Evolutionary conservation across 441 rosid genomes (phyloP).

Genomic region (Francoa sonchifolia): DNA sequence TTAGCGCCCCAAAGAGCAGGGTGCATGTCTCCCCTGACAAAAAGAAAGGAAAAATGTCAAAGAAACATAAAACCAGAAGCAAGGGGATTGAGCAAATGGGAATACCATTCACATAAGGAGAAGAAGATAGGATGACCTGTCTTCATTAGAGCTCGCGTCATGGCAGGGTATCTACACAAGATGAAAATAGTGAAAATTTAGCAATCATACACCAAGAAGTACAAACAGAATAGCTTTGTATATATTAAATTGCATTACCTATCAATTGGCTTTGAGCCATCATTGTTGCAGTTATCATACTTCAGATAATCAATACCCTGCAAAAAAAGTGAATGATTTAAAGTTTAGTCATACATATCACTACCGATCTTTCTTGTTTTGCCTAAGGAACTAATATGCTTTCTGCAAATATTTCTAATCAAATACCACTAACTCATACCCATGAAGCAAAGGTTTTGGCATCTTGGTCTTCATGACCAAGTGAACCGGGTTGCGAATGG

Average conservation of each 20-base stretch:
- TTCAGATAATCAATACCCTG: conserved; percentile 72
- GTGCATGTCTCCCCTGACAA: conserved; percentile 61
- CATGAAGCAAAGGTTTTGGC: conserved; percentile 67
- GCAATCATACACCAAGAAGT: not conserved
- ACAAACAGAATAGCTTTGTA: too few relatives aligned
- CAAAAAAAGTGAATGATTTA: conserved; percentile 3
- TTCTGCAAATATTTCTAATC: not conserved
- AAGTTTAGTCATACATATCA: not conserved
- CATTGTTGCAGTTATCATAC: conserved; percentile 65
- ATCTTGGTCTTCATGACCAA: conserved; percentile 62
- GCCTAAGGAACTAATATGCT: too few relatives aligned
- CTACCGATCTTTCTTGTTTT: too few relatives aligned
- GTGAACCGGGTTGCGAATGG: conserved; percentile 61
- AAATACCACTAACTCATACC: conserved; percentile 24
- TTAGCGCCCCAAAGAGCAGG: conserved; percentile 61
- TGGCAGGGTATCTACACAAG: conserved; percentile 48
- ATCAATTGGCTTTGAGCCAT: conserved; percentile 43
- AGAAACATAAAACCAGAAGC: not conserved
- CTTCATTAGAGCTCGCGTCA: conserved; percentile 59
- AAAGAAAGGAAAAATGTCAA: not conserved
- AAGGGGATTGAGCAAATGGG: not conserved
- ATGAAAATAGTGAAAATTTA: not conserved
- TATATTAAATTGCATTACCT: conserved; percentile 30
- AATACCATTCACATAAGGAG: conserved; percentile 70
- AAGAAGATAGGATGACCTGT: conserved; percentile 54